Conservation (phyloP, 1,139 yeast genomes). For the Scheffersomyces segobiensis region DNA sequence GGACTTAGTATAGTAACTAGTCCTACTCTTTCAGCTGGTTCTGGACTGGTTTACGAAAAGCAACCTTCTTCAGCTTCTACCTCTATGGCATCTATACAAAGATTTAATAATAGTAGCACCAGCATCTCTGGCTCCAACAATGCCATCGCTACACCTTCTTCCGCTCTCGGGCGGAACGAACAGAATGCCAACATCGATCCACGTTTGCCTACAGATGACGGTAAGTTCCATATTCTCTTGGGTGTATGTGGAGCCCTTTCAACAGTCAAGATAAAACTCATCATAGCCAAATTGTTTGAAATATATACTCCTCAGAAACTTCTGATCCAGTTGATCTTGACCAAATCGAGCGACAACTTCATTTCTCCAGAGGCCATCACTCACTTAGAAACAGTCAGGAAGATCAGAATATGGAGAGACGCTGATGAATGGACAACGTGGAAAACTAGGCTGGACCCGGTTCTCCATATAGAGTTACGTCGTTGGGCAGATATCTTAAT, state of each 20-base stretch:
- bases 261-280: conserved; percentile 70
- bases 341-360: conserved; percentile 82
- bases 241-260: conserved; percentile 93
- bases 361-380: conserved; percentile 57
- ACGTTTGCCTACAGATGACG: conserved; percentile 86
- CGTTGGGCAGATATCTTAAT: conserved; percentile 94
- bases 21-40: background rate
- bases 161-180: conserved; percentile 26
- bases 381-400: conserved; percentile 35
- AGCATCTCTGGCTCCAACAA: conserved; percentile 1
- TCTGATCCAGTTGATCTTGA: conserved; percentile 77
- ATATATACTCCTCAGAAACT: conserved; percentile 74
- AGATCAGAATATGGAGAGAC: conserved; percentile 81
- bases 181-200: conserved; percentile 66
- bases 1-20: background rate
- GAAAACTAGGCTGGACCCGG: conserved; percentile 86
- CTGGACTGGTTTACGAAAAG: background rate
- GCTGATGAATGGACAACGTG: conserved; percentile 91
- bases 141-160: background rate
- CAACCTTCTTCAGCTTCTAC: background rate
- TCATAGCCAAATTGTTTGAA: conserved; percentile 74
- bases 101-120: conserved; percentile 1
- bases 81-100: conserved; percentile 2
- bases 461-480: conserved; percentile 85
- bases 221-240: conserved; percentile 78